phyloP scores from a whole-genome alignment of 805 yeast genomes.

The Isabelozyma pseudorhagii region DNA sequence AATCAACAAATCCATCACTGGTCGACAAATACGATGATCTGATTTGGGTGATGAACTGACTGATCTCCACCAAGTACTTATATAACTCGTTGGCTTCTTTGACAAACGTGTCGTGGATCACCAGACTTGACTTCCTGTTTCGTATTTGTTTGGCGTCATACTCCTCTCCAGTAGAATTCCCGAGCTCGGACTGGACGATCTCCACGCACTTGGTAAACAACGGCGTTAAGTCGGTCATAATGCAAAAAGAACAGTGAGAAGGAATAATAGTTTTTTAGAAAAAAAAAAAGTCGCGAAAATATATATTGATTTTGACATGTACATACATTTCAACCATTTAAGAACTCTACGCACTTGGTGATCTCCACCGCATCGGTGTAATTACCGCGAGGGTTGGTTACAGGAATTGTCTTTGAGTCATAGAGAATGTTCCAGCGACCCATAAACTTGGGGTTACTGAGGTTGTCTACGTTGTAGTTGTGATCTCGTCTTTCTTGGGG shows the following conservation, averaged over 20 bases:
- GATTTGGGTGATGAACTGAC: constrained; percentile 24
- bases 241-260: not conserved
- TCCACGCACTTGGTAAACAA: constrained; percentile 45
- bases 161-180: constrained; percentile 4
- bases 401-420: constrained; percentile 25
- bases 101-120: constrained; percentile 36
- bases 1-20: constrained; percentile 13
- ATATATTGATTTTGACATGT: not conserved
- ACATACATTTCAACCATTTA: constrained; percentile 16
- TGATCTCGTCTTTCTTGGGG: constrained; percentile 34
- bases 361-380: constrained; percentile 27
- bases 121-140: constrained; percentile 4
- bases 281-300: not conserved
- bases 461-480: constrained; percentile 21
- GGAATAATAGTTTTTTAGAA: not conserved
- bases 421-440: constrained; percentile 44
- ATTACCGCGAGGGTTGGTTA: constrained; percentile 8
- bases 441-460: constrained; percentile 20
- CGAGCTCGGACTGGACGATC: constrained; percentile 37
- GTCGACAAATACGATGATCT: constrained; percentile 24
- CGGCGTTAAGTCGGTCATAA: constrained; percentile 49
- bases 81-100: constrained; percentile 39
- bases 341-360: constrained; percentile 26
- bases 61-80: constrained; percentile 25
- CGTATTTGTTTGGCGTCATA: constrained; percentile 5